Evolutionary conservation across 306 rosid genomes (phyloP).

Genomic region (Acacia acuminata): DNA sequence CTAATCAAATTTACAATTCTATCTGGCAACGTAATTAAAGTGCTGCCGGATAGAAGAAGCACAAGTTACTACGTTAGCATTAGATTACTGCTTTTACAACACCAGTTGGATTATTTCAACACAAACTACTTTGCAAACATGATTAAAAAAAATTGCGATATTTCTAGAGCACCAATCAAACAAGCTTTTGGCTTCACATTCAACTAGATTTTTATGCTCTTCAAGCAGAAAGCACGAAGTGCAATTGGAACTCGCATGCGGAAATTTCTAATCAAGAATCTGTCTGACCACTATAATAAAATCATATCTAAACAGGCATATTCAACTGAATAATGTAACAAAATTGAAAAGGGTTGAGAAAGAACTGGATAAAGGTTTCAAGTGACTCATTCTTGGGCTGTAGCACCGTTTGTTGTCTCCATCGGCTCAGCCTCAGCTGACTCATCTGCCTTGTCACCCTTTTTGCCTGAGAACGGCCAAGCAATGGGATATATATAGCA

Average conservation of each 20-base stretch:
- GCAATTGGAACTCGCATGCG: slow-evolving; percentile 24
- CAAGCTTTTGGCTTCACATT: neutral
- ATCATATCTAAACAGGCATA: slow-evolving; percentile 64
- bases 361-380: neutral
- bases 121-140: neutral
- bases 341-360: slow-evolving; percentile 49
- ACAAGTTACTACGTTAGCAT: neutral
- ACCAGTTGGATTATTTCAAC: neutral
- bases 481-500: neutral
- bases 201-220: neutral
- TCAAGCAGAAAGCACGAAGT: neutral
- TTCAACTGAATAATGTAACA: slow-evolving; percentile 47
- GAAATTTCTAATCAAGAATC: slow-evolving; percentile 29
- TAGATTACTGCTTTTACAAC: neutral
- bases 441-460: slow-evolving; percentile 74
- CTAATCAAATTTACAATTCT: neutral
- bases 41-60: neutral
- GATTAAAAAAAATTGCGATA: neutral
- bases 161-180: neutral
- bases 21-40: too few relatives aligned
- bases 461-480: slow-evolving; percentile 59
- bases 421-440: slow-evolving; percentile 63
- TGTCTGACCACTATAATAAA: slow-evolving; percentile 35
- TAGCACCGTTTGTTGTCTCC: slow-evolving; percentile 61
- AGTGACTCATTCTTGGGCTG: slow-evolving; percentile 53